These are phyloP conservation scores for Smallanthus sonchifolius DNA, from an alignment of 129 eudicot genomes.

Conservation along the genomic window DNA sequence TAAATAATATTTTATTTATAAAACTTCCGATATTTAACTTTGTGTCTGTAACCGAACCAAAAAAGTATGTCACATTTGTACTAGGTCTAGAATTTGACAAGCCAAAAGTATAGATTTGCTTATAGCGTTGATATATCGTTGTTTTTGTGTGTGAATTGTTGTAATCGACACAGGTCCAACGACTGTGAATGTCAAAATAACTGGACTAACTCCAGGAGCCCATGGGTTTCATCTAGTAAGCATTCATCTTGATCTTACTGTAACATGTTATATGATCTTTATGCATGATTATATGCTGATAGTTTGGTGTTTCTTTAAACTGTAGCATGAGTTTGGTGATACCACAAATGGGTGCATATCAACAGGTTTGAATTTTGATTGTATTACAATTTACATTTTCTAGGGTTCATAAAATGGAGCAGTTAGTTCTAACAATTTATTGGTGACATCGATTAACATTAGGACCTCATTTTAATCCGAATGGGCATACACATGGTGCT, in stretches of 20 bases:
- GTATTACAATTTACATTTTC: not conserved
- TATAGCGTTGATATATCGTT: not conserved
- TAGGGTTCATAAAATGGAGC: not conserved
- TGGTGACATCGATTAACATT: not conserved
- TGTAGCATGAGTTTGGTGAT: constrained; percentile 93
- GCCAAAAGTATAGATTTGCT: not conserved
- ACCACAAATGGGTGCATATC: constrained; percentile 98
- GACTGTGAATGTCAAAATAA: constrained; percentile 72
- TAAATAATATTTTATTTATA: too few relatives aligned
- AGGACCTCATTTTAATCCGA: constrained; percentile 98
- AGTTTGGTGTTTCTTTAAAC: not conserved
- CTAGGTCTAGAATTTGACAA: not conserved
- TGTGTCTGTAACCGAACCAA: not conserved
- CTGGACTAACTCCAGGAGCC: constrained; percentile 80
- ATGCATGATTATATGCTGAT: not conserved
- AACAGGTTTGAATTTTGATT: constrained; percentile 57
- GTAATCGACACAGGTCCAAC: constrained; percentile 64
- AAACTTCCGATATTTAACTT: too few relatives aligned
- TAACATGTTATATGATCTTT: not conserved
- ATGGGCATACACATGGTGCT: constrained; percentile 91
- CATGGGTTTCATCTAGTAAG: constrained; percentile 91
- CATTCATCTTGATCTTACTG: not conserved
- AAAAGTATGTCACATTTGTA: too few relatives aligned
- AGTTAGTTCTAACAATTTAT: constrained; percentile 1
- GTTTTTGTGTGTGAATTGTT: not conserved